Evolutionary conservation across 306 rosid species (phyloP).

Genomic region (Citrullus colocynthis): DNA sequence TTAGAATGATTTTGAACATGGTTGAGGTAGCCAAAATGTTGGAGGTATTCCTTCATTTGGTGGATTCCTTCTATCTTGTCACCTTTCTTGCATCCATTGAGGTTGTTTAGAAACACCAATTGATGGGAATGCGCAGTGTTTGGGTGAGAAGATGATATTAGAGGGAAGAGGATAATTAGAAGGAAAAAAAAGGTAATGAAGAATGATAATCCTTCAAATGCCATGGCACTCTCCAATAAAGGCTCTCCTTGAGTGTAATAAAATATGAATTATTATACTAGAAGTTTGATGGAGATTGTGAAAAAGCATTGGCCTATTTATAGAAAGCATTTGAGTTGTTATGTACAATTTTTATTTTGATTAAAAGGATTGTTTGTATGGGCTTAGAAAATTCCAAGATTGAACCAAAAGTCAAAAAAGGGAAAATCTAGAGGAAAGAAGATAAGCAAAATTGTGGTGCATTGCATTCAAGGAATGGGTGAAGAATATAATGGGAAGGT

Average conservation of each 20-base stretch:
- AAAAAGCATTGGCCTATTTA: neutral
- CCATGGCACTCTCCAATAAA: neutral
- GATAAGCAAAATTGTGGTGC: neutral
- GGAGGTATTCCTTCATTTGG: conserved; percentile 9
- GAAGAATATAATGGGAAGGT: neutral
- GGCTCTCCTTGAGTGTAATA: neutral
- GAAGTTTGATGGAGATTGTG: neutral
- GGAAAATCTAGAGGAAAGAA: neutral
- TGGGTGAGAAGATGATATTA: neutral
- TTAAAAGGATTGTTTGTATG: neutral
- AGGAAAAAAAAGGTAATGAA: neutral
- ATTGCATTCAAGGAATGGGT: no score
- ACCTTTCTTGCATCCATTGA: conserved; percentile 15
- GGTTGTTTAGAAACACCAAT: conserved; percentile 5
- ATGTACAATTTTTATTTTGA: neutral
- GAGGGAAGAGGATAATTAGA: neutral
- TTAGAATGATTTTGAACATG: neutral
- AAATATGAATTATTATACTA: neutral
- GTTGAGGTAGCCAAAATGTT: conserved; percentile 11
- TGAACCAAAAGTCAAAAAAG: neutral
- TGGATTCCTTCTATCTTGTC: conserved; percentile 4
- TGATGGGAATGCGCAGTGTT: neutral
- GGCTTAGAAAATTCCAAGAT: neutral
- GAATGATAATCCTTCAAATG: neutral
- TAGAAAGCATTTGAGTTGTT: neutral